Percentiles rank a stretch among this genome's conserved stretches.
Conservation (phyloP, 75 land plant genomes). For the Sequoia sempervirens region DNA sequence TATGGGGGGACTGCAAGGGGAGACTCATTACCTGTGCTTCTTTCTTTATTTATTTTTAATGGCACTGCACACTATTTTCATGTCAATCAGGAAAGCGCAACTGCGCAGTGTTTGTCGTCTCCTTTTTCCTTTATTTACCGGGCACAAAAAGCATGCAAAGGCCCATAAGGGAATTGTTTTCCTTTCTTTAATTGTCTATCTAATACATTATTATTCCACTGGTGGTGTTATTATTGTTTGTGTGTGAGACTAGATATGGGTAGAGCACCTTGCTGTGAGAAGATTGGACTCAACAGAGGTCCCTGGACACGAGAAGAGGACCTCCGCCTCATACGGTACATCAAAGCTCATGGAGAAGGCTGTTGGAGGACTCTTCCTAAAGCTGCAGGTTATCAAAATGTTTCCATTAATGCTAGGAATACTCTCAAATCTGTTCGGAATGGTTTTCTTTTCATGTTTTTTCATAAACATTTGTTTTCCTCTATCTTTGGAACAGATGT, state of each 20-base stretch:
- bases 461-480: too few relatives aligned
- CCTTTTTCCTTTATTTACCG: not conserved
- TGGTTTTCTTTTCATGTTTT: too few relatives aligned
- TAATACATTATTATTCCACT: not conserved
- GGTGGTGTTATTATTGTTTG: not conserved
- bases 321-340: constrained; percentile 8
- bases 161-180: too few relatives aligned
- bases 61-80: not conserved
- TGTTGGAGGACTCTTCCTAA: constrained; percentile 19
- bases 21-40: not conserved
- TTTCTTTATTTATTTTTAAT: not conserved
- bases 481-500: too few relatives aligned
- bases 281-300: constrained; percentile 12
- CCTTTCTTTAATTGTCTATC: not conserved
- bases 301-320: constrained; percentile 21
- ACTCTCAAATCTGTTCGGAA: too few relatives aligned
- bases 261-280: constrained; percentile 22
- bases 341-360: constrained; percentile 1
- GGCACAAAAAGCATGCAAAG: not conserved
- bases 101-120: not conserved
- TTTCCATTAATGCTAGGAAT: too few relatives aligned
- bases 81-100: not conserved
- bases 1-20: not conserved
- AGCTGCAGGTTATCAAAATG: constrained; percentile 8
- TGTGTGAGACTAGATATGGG: not conserved